Evolutionary conservation across 129 eudicot species (phyloP), one percentile per base, ranked within the genome.

Genomic region (Flaveria brownii): DNA sequence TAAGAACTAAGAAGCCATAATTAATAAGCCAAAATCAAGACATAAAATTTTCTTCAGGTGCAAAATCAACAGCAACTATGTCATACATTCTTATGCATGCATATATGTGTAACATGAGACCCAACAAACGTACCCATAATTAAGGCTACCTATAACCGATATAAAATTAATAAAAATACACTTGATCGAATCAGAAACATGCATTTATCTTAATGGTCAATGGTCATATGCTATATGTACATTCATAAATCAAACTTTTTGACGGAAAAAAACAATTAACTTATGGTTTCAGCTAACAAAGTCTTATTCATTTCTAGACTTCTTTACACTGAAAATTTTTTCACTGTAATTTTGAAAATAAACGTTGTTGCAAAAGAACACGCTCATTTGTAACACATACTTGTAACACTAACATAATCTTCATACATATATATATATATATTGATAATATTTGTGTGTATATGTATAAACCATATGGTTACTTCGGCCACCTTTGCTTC

Each of bases 401-500:
- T 12, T 1, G 41, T 60, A 60, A 12, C 63, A 11, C 17, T 13
- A 62, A 14, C 43, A 62, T 26, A 26, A 28, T 62, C 68, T 62
- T 62, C 43, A 14, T 62, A 16, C 45, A 60, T 43, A 20, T 2
- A 13, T 28, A 16, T 42, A 60, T 59, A 20, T 2, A 28, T 50
- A 71, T 47, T 51, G 1, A 52, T 22, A n/a, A 36, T 28, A 77
- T 5, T 2, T 13, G n/a, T 5, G 9, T 26, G 17, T 14, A 73
- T 73, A 43, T 73, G 69, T 30, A 41, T 63, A 22, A 16, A 11
- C 7, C 43, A 0, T 13, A 11, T 12, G 36, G 15, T 81, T 77
- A 82, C 55, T 83, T 88, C 25, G 16, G 69, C 71, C 74, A 49
- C 45, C 54, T 22, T 22, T 81, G 90, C 82, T 80, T 87, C 33